These are phyloP conservation scores for Neurospora sp. DNA, from an alignment of 495 filamentous ascomycete species.

Conservation along the genomic window DNA sequence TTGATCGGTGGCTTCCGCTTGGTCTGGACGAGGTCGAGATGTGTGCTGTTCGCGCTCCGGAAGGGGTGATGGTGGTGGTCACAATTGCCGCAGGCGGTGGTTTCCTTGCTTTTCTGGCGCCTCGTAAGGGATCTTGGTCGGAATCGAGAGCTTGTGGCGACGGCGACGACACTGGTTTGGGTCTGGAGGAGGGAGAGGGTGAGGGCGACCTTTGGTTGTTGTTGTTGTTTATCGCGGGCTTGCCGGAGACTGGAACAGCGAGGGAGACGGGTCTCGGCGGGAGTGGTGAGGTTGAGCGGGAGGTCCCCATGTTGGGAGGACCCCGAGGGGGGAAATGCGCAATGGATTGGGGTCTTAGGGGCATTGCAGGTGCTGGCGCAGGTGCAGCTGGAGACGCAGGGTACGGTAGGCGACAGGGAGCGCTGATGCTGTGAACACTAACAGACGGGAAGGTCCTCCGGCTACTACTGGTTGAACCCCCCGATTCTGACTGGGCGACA, in stretches of 20 bases:
- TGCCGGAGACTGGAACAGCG: neutral
- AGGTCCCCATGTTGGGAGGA: neutral
- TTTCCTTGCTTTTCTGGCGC: conserved; percentile 2
- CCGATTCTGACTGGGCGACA: conserved; percentile 17
- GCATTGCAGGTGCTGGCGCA: neutral
- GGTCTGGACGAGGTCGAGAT: conserved; percentile 14
- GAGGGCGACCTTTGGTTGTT: neutral
- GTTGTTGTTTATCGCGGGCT: conserved; percentile 4
- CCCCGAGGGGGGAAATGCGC: neutral
- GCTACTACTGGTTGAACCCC: neutral
- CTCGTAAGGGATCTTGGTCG: neutral
- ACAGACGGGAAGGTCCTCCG: neutral
- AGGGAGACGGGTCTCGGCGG: neutral
- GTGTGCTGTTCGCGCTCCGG: conserved; percentile 17
- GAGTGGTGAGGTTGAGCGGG: neutral
- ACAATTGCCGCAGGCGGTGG: conserved; percentile 22
- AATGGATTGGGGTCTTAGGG: neutral
- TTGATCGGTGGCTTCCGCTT: neutral
- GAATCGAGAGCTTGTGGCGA: neutral
- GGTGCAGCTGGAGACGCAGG: conserved; percentile 1
- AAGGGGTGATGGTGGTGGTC: conserved; percentile 17
- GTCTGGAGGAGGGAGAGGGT: neutral
- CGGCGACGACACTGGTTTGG: neutral
- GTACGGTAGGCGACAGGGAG: neutral
- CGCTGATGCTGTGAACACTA: neutral